Conservation (phyloP, 768 basidiomycete genomes). For the Russula sp. region DNA sequence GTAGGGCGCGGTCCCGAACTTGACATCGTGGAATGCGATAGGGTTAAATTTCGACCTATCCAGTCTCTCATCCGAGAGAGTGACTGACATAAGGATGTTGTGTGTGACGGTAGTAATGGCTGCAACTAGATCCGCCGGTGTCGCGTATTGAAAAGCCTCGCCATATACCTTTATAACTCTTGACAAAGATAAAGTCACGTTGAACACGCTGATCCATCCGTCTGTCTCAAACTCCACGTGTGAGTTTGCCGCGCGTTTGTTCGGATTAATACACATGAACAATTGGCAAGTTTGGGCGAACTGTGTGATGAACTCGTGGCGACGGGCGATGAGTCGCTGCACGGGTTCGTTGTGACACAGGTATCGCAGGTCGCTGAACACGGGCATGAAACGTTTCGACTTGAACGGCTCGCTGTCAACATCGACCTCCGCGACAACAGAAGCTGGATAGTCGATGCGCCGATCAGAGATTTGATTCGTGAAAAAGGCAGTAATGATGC, state of each 20-base stretch:
- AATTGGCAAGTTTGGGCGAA: conserved; percentile 77
- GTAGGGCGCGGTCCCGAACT: conserved; percentile 54
- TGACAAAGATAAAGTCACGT: conserved; percentile 85
- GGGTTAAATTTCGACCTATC: conserved; percentile 61
- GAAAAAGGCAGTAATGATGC: conserved; percentile 87
- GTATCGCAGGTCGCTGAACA: conserved; percentile 87
- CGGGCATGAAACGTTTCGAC: conserved; percentile 92
- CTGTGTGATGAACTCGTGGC: conserved; percentile 58
- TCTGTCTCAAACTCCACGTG: conserved; percentile 98
- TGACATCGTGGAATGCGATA: conserved; percentile 58
- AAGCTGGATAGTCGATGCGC: conserved; percentile 45
- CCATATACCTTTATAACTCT: conserved; percentile 88
- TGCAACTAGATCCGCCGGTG: conserved; percentile 50
- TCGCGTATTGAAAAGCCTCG: conserved; percentile 64
- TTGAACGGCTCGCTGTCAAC: conserved; percentile 86
- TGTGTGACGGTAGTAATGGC: conserved; percentile 66
- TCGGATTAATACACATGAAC: conserved; percentile 92
- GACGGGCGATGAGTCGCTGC: conserved; percentile 67
- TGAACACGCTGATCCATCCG: conserved; percentile 95
- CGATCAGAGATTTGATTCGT: conserved; percentile 82
- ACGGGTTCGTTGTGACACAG: conserved; percentile 77
- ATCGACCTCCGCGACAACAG: conserved; percentile 44
- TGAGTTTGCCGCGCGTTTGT: conserved; percentile 69
- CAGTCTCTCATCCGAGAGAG: conserved; percentile 57
- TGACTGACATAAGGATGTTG: conserved; percentile 68